Evolutionary conservation across 352 stramenopile species (phyloP), one percentile per base, ranked within the genome.

Genomic region (Phytophthora cactorum): DNA sequence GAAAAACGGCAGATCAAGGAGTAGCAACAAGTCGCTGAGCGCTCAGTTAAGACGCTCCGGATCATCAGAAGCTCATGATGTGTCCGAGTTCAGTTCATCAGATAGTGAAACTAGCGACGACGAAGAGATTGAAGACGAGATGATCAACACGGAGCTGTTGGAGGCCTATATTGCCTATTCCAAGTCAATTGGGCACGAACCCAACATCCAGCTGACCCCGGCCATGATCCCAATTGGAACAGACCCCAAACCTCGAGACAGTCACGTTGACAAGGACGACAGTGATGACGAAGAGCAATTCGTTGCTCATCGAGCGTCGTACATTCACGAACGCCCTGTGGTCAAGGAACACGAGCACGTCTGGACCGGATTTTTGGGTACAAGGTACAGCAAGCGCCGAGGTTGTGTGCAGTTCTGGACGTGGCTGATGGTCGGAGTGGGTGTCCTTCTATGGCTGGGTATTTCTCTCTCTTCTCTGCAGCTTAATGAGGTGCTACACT

Each of bases 141-240:
- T 88, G 72, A 88, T 92, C 28, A 98, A 98, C 71, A 91, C 78
- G 1, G 91, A 98, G 75, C 84, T 99, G 9, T 71, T 99, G 49
- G 95, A 99, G 71, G 96, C 96, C 27, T 97, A 97, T 70, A 75
- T 98, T 4, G 86, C 97, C 27, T 98, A 98, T 74, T 84, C 98
- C 57, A 94, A 89, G 58, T 90, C 96, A 36, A 93, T 98, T 68
- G 89, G 83, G 2, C 79, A 92, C 44, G 74, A 86, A 55, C 82
- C 82, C 1, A 81, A 86, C 47, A 90, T 99, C 68, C 84, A 95
- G 2, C 93, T 98, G 2, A 88, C 82, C 45, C 59, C 69, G 1
- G 12, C 29, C 2, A 72, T 92, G 80, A 77, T 83, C 89, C 53
- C 84, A 54, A 14, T 67, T 0, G 66, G 53, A 27, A 27, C 31